phyloP scores from a whole-genome alignment of 768 basidiomycete species.

The Xerocomellus amylosporus region DNA sequence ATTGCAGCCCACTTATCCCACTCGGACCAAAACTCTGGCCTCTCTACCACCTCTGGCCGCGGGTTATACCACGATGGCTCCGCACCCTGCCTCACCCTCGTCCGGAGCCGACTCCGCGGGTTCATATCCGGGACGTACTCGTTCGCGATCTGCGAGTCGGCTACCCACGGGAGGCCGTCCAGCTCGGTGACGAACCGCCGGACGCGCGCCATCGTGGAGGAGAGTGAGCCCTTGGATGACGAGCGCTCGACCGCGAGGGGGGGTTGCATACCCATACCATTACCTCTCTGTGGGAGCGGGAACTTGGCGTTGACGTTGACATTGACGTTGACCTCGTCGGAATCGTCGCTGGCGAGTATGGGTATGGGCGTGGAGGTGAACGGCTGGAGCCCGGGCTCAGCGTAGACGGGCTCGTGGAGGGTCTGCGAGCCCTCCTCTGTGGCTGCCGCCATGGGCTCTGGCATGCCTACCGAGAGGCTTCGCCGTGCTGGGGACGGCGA shows the following conservation, averaged over 20 bases:
- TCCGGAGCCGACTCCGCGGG: constrained; percentile 18
- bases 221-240: constrained; percentile 1
- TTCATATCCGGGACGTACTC: constrained; percentile 42
- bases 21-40: constrained; percentile 11
- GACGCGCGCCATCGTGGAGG: constrained; percentile 35
- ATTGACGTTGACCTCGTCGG: no score
- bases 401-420: constrained; percentile 10
- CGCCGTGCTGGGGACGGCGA: neutral
- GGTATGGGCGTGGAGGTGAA: neutral
- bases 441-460: neutral
- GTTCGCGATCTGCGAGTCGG: constrained; percentile 39
- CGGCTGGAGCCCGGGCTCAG: neutral
- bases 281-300: neutral
- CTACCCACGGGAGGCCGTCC: constrained; percentile 45
- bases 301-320: no score
- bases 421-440: constrained; percentile 20
- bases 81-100: constrained; percentile 8
- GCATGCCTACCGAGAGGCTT: neutral
- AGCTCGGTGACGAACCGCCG: constrained; percentile 35
- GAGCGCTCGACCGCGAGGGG: neutral
- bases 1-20: constrained; percentile 29
- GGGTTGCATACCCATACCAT: neutral
- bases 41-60: constrained; percentile 4
- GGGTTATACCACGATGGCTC: constrained; percentile 32
- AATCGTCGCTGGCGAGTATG: neutral